A percentile compares a stretch with the other conserved stretches of the same genome.
These are phyloP conservation scores for Kodamaea laetipori DNA, from an alignment of 805 yeast species.

Conservation along the genomic window DNA sequence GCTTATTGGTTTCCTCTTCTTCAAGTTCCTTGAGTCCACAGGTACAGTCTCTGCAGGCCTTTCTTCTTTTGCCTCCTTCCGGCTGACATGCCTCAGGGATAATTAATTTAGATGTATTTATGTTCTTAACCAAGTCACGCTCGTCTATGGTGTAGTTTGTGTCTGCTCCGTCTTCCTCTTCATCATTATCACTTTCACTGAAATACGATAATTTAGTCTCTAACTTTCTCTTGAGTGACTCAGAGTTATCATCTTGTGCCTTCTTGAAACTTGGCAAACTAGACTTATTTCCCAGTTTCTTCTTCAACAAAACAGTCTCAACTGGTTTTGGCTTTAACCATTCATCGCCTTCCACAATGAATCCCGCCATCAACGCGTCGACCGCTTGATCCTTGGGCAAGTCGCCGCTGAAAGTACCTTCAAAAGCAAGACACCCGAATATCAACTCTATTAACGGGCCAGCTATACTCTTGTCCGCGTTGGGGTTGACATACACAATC, in stretches of 20 bases:
- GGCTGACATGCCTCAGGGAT: conserved; percentile 63
- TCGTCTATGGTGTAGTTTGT: conserved; percentile 43
- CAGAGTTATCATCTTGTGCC: conserved; percentile 30
- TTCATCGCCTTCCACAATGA: conserved; percentile 46
- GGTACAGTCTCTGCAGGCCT: conserved; percentile 97
- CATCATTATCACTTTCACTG: conserved; percentile 55
- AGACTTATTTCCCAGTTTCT: conserved; percentile 19
- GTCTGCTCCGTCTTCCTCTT: conserved; percentile 56
- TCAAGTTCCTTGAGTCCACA: conserved; percentile 94
- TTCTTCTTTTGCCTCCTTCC: conserved; percentile 66
- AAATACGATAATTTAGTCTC: conserved; percentile 56
- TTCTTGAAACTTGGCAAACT: conserved; percentile 23
- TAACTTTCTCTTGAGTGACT: conserved; percentile 47
- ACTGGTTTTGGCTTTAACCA: conserved; percentile 59
- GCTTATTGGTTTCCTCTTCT: conserved; percentile 56
- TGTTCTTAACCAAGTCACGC: conserved; percentile 38
- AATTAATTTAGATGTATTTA: conserved; percentile 39
- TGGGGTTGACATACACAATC: conserved; percentile 60
- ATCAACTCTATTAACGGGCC: conserved; percentile 39
- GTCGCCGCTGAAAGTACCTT: conserved; percentile 56
- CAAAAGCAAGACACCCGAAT: conserved; percentile 38
- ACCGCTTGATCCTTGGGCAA: conserved; percentile 53
- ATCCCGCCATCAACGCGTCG: conserved; percentile 69
- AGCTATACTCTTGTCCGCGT: conserved; percentile 50
- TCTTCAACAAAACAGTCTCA: conserved; percentile 33